These are phyloP conservation scores for Fusarium mangiferae DNA, from an alignment of 2,329 filamentous ascomycete species.

Conservation along the genomic window DNA sequence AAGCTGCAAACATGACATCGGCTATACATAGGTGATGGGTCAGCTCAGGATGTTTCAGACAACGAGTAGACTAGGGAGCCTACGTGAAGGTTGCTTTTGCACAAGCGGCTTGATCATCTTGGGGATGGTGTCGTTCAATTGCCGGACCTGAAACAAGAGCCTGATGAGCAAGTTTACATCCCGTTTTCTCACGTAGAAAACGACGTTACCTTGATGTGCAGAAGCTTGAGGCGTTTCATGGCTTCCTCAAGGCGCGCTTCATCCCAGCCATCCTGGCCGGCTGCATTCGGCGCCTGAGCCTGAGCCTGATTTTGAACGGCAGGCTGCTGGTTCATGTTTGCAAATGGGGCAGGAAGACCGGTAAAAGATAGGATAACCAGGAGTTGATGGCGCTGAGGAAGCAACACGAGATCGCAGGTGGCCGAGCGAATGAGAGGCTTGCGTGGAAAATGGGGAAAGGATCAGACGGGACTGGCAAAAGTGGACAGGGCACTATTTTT, in stretches of 20 bases:
- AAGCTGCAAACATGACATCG: conserved; percentile 59
- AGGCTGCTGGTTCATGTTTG: conserved; percentile 39
- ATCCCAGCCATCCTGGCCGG: conserved; percentile 52
- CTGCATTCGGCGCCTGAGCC: conserved; percentile 31
- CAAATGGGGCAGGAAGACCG: conserved; percentile 8
- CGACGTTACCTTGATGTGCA: conserved; percentile 63
- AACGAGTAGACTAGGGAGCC: conserved; percentile 38
- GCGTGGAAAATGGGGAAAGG: conserved; percentile 11
- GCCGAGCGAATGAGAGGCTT: conserved; percentile 16
- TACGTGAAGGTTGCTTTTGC: conserved; percentile 63
- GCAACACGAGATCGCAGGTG: conserved; percentile 30
- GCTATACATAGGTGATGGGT: conserved; percentile 52
- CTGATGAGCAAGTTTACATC: conserved; percentile 36
- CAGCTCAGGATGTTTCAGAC: conserved; percentile 28
- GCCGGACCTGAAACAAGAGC: conserved; percentile 44
- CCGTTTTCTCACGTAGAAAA: conserved; percentile 4
- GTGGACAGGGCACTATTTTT: conserved; percentile 24
- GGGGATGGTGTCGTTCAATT: conserved; percentile 51
- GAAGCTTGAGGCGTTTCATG: conserved; percentile 61
- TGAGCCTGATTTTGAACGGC: conserved; percentile 26
- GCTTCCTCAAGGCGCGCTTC: conserved; percentile 62
- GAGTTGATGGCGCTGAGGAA: conserved; percentile 15
- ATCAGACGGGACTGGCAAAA: conserved; percentile 1
- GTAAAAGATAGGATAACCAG: conserved; percentile 8
- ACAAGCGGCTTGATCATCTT: conserved; percentile 60